phyloP scores from a whole-genome alignment of 2,329 filamentous ascomycete genomes.

The Aspergillus sp. region DNA sequence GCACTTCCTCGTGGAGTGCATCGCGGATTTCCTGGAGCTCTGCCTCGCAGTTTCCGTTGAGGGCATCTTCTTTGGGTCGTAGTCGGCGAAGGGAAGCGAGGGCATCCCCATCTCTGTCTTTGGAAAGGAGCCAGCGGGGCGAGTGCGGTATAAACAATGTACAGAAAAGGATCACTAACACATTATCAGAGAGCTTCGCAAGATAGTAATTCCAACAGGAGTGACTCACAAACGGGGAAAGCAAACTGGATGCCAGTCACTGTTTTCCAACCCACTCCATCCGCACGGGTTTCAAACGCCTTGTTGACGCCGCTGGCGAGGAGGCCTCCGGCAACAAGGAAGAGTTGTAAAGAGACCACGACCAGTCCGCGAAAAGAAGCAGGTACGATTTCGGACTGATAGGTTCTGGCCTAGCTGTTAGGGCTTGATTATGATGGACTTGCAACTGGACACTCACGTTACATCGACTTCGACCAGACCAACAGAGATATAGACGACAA shows the following conservation, averaged over 20 bases:
- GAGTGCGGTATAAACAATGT: background rate
- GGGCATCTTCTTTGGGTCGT: background rate
- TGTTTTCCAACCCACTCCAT: background rate
- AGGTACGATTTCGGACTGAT: background rate
- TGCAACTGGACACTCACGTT: background rate
- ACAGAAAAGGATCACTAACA: background rate
- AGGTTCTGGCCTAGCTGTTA: background rate
- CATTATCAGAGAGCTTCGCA: background rate
- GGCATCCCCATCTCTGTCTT: background rate
- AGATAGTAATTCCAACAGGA: too few species aligned
- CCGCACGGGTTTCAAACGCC: background rate
- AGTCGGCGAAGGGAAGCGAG: background rate
- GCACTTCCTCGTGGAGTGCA: background rate
- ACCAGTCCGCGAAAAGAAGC: background rate
- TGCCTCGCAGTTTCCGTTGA: background rate
- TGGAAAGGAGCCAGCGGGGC: slow-evolving; percentile 7
- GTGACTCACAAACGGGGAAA: background rate
- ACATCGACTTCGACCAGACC: slow-evolving; percentile 2
- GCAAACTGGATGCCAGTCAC: background rate
- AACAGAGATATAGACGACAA: slow-evolving; percentile 4
- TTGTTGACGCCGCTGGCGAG: slow-evolving; percentile 6
- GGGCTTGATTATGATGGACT: background rate
- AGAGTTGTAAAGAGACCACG: background rate
- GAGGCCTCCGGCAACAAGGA: background rate
- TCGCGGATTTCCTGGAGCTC: background rate